Evolutionary conservation across 257 asterid genomes (phyloP).

Genomic region (Forsythia suspensa): DNA sequence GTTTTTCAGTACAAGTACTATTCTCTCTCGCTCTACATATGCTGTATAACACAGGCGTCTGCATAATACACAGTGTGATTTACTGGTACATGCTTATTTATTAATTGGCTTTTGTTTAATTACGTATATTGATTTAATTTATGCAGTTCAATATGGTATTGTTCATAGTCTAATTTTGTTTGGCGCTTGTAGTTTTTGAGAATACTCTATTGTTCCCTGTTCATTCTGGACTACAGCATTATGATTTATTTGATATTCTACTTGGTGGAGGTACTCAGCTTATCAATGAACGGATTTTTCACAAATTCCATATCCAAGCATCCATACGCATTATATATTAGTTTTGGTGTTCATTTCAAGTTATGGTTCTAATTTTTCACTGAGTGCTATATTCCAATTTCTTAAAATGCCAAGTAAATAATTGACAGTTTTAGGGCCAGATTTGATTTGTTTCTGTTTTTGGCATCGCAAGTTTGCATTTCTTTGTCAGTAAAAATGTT

Average conservation of each 20-base stretch:
- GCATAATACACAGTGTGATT: background rate
- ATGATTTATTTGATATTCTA: background rate
- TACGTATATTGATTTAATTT: background rate
- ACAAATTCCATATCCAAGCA: too few species aligned
- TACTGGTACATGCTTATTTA: background rate
- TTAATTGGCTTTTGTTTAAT: constrained; percentile 1
- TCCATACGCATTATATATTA: too few species aligned
- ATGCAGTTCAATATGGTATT: background rate
- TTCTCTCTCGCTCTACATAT: background rate
- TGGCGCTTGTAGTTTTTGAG: background rate
- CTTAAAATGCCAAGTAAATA: background rate
- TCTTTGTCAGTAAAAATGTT: background rate
- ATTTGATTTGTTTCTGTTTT: background rate
- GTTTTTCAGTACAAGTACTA: background rate
- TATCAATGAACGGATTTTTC: too few species aligned
- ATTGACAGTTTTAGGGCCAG: background rate
- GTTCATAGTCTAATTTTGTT: background rate
- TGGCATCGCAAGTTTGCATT: background rate
- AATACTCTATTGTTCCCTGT: background rate
- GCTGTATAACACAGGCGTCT: background rate
- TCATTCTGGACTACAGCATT: background rate
- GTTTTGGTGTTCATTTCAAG: background rate
- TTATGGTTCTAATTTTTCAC: background rate
- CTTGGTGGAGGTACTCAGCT: too few species aligned
- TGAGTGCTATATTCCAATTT: background rate